A percentile compares a stretch with the other conserved stretches of the same genome.
These are phyloP conservation scores for Oryza meyeriana DNA, from an alignment of 176 grass and related monocot genomes.

Conservation along the genomic window DNA sequence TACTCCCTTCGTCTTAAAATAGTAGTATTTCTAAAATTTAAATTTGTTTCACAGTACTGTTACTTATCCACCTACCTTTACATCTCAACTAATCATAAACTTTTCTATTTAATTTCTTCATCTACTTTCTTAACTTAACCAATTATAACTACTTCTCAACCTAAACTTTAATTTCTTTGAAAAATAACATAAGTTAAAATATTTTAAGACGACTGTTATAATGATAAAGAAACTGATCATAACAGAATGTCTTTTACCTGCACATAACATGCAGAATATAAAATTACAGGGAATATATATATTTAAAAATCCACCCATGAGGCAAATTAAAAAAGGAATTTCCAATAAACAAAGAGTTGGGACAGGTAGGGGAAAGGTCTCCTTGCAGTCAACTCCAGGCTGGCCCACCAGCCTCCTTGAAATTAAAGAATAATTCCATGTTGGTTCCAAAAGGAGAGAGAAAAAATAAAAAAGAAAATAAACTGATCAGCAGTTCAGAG, in stretches of 20 bases:
- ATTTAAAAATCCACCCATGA: neutral
- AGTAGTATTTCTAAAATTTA: too few species aligned
- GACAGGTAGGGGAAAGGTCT: neutral
- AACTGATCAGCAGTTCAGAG: neutral
- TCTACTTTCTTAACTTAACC: too few species aligned
- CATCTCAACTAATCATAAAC: too few species aligned
- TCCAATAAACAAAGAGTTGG: neutral
- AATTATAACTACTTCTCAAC: too few species aligned
- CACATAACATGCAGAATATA: neutral
- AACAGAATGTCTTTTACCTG: conserved; percentile 32
- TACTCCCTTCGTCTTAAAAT: too few species aligned
- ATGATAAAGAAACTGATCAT: conserved; percentile 12
- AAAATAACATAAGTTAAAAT: too few species aligned
- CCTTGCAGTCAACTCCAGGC: conserved; percentile 43
- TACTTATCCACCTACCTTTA: too few species aligned
- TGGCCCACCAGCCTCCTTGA: conserved; percentile 4
- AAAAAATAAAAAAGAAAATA: neutral
- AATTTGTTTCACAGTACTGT: too few species aligned
- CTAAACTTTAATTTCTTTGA: too few species aligned
- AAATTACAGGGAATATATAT: neutral
- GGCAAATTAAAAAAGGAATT: neutral
- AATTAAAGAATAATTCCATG: conserved; percentile 11
- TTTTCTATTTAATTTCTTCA: too few species aligned
- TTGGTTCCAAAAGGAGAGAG: neutral
- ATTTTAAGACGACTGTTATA: too few species aligned